These are phyloP conservation scores for Globisporangium polare DNA, from an alignment of 352 stramenopile species.

Conservation along the genomic window DNA sequence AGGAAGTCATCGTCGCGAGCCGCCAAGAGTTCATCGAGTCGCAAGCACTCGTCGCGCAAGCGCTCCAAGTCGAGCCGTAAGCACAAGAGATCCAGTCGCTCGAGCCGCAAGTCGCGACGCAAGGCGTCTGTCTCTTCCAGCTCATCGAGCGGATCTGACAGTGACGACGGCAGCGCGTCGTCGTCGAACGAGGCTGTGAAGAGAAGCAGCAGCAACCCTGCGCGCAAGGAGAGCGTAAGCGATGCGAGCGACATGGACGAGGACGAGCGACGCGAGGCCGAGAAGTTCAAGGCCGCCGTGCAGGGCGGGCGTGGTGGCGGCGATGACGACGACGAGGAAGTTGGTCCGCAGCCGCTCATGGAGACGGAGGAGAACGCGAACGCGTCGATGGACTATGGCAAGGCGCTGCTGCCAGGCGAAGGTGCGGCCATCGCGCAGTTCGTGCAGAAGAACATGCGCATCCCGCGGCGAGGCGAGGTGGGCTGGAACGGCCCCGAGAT, in stretches of 20 bases:
- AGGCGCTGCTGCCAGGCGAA: conserved; percentile 91
- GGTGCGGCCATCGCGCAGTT: conserved; percentile 96
- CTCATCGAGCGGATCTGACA: conserved; percentile 5
- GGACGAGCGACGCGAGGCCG: conserved; percentile 70
- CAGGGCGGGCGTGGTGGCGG: conserved; percentile 45
- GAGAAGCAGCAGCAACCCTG: conserved; percentile 22
- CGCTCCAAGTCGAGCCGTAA: conserved; percentile 24
- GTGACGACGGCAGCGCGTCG: conserved; percentile 16
- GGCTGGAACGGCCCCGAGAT: conserved; percentile 96
- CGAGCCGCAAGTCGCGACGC: conserved; percentile 13
- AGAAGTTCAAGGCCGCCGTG: conserved; percentile 87
- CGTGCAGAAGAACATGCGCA: conserved; percentile 99
- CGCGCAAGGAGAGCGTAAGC: conserved; percentile 9
- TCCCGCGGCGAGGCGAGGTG: conserved; percentile 97
- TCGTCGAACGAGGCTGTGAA: conserved; percentile 12
- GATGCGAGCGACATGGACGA: conserved; percentile 36
- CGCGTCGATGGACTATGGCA: conserved; percentile 86
- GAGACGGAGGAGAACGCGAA: conserved; percentile 44
- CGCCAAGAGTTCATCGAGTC: conserved; percentile 24
- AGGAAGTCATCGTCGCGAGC: conserved; percentile 11
- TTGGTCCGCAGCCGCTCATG: conserved; percentile 76
- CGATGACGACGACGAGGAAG: conserved; percentile 78
- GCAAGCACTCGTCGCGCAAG: conserved; percentile 21
- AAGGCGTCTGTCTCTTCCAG: conserved; percentile 10
- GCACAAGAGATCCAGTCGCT: conserved; percentile 15